phyloP scores from a whole-genome alignment of 768 basidiomycete species.

The Rhizopogon salebrosus region DNA sequence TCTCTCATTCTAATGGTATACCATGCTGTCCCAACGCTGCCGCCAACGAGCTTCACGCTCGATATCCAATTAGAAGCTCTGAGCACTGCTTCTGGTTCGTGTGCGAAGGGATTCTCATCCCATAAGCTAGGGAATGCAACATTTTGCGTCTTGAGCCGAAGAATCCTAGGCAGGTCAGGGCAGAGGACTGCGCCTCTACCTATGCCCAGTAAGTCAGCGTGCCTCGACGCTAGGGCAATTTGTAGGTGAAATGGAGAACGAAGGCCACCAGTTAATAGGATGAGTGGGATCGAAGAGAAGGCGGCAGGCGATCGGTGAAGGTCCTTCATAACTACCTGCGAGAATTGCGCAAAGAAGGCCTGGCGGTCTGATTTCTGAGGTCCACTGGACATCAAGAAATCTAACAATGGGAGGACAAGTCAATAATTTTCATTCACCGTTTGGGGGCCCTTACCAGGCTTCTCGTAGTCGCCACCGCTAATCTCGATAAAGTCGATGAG shows the following conservation, averaged over 20 bases:
- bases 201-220: constrained; percentile 75
- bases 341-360: constrained; percentile 69
- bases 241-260: constrained; percentile 51
- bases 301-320: constrained; percentile 12
- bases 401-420: constrained; percentile 28
- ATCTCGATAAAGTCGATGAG: constrained; percentile 82
- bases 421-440: constrained; percentile 12
- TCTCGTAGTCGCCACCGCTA: constrained; percentile 83
- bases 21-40: constrained; percentile 61
- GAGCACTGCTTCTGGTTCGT: constrained; percentile 30
- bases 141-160: constrained; percentile 18
- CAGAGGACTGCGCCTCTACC: constrained; percentile 60
- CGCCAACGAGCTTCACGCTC: constrained; percentile 58
- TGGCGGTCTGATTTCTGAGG: constrained; percentile 43
- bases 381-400: constrained; percentile 33
- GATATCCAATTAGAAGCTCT: constrained; percentile 27
- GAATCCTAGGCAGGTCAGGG: constrained; percentile 51
- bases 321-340: constrained; percentile 44
- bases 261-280: constrained; percentile 82
- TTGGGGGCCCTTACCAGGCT: constrained; percentile 45
- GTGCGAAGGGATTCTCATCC: constrained; percentile 30
- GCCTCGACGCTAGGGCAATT: constrained; percentile 43
- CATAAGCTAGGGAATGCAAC: constrained; percentile 2
- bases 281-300: constrained; percentile 40
- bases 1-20: constrained; percentile 55